phyloP scores from a whole-genome alignment of 2,329 filamentous ascomycete species.

The Plectosphaerella cucumerina region DNA sequence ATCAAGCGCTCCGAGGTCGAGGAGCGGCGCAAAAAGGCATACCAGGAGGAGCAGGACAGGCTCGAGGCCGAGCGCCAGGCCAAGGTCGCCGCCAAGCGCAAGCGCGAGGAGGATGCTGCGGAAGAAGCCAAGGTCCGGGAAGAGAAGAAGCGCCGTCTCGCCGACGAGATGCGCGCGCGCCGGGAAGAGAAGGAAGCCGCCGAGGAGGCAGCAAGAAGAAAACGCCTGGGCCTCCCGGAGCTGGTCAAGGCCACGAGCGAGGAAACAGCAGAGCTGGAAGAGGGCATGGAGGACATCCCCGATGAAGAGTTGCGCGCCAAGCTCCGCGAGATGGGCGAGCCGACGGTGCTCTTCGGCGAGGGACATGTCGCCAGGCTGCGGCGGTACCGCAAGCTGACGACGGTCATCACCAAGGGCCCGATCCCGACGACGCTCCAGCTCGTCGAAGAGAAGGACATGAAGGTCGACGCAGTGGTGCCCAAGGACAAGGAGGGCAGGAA shows the following conservation, averaged over 20 bases:
- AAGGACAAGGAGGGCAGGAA: slow-evolving; percentile 60
- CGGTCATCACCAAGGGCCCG: slow-evolving; percentile 65
- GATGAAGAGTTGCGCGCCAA: slow-evolving; percentile 67
- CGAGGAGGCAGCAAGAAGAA: slow-evolving; percentile 69
- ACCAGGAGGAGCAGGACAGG: slow-evolving; percentile 74
- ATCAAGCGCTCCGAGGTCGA: slow-evolving; percentile 82
- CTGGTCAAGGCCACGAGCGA: slow-evolving; percentile 43
- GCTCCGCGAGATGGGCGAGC: slow-evolving; percentile 69
- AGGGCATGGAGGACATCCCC: slow-evolving; percentile 55
- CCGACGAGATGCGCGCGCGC: slow-evolving; percentile 69
- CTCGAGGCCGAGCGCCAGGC: slow-evolving; percentile 68
- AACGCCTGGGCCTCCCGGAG: slow-evolving; percentile 76
- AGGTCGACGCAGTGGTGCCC: slow-evolving; percentile 61
- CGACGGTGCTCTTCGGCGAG: slow-evolving; percentile 77
- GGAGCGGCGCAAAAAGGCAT: slow-evolving; percentile 73
- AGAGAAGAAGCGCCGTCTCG: slow-evolving; percentile 76
- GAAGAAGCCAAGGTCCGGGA: slow-evolving; percentile 66
- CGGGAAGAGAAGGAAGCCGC: slow-evolving; percentile 70
- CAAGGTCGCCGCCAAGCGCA: slow-evolving; percentile 73
- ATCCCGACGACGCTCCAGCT: slow-evolving; percentile 81
- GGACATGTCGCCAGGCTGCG: slow-evolving; percentile 63
- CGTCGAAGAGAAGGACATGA: slow-evolving; percentile 85
- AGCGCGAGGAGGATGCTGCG: slow-evolving; percentile 80
- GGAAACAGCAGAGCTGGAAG: slow-evolving; percentile 37
- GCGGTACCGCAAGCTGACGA: slow-evolving; percentile 64